Evolutionary conservation across 1,139 yeast genomes (phyloP), one percentile per base, ranked within the genome.

Genomic region (Yueomyces sp.): DNA sequence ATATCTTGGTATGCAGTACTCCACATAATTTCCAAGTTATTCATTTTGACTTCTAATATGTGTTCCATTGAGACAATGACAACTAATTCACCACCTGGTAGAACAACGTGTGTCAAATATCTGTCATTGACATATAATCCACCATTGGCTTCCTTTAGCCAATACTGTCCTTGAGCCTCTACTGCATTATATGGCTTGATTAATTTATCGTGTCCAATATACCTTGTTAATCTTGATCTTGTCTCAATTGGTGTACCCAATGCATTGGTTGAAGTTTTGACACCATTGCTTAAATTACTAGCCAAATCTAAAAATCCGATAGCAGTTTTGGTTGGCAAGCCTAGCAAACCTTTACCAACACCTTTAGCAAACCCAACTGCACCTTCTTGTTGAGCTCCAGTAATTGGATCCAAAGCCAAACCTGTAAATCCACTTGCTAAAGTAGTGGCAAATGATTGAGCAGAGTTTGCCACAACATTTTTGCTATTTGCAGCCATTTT

Each of bases 241-340:
- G 80, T 85, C 41, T 89, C 72, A 0, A 82, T 82, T 41, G 81
- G 89, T 3, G 76, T 76, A 59, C 86, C 96, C 59, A 87, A 82
- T 2, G 85, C 91, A 0, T 96, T 85, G 0, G 99, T 86, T 0
- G 97, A 85, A 59, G 82, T 87, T 47, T 91, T 73, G 41, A 93
- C 89, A 27, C 97, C 97, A 60, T 89, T 97, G 65, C 95, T 81
- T 30, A 91, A 80, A 63, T 86, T 89, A 40, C 86, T 82, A 0
- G 98, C 96, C 50, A 93, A 69, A 59, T 93, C 99, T 55, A 93
- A 81, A 33, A 91, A 62, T 5, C 99, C 99, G 55, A 91, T 87
- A 0, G 96, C 96, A 0, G 98, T 86, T 64, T 93, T 93, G 0
- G 98, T 87, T 0, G 98, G 98, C 36, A 93, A 66, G 0, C 98